Percentiles rank a stretch among this genome's conserved stretches.
Conservation (phyloP, 345 rosid species). For the Salix purpurea region DNA sequence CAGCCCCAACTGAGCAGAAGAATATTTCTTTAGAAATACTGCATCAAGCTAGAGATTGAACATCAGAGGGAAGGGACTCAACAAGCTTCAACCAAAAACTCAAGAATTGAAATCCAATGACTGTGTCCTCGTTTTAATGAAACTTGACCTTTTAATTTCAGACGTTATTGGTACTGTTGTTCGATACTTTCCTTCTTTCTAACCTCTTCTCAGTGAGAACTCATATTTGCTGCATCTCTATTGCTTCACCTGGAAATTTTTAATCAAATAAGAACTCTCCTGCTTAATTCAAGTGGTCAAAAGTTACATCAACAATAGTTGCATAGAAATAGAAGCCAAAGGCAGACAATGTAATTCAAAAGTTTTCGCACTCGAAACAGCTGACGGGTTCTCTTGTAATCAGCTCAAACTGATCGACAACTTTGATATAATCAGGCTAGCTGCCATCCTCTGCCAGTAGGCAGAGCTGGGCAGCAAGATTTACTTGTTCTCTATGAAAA, state of each 20-base stretch:
- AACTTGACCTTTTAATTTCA: too few relatives aligned
- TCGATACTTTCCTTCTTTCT: neutral
- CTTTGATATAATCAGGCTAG: constrained; percentile 71
- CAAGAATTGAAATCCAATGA: too few relatives aligned
- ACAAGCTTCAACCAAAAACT: neutral
- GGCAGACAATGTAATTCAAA: constrained; percentile 32
- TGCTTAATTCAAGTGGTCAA: neutral
- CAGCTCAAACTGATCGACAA: constrained; percentile 72
- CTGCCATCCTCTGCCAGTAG: constrained; percentile 79
- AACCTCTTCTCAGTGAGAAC: neutral
- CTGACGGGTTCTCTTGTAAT: constrained; percentile 55
- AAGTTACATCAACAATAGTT: too few relatives aligned
- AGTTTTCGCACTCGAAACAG: constrained; percentile 71
- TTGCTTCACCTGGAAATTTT: too few relatives aligned
- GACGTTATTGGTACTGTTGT: too few relatives aligned
- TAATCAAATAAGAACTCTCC: too few relatives aligned
- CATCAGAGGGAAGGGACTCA: neutral
- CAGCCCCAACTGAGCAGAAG: too few relatives aligned
- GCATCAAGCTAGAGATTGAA: neutral
- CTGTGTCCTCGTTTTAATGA: too few relatives aligned
- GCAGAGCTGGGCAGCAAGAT: constrained; percentile 48
- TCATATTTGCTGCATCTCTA: neutral
- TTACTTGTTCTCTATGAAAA: too few relatives aligned
- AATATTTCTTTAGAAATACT: neutral
- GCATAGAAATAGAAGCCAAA: neutral